Evolutionary conservation across 2,329 filamentous ascomycete genomes (phyloP).

Genomic region (Botryotinia globosa): DNA sequence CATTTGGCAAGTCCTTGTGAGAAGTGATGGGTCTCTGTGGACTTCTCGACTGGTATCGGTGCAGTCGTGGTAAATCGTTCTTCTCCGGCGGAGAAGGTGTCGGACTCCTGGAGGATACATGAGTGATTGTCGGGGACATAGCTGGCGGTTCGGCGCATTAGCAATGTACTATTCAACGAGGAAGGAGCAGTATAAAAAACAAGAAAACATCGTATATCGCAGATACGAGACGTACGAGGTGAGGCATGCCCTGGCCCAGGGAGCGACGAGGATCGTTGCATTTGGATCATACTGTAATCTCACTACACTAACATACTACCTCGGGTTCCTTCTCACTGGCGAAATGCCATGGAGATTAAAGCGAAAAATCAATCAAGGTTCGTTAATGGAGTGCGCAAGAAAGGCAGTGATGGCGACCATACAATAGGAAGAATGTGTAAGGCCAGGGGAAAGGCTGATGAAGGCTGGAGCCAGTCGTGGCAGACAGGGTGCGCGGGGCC

Average conservation of each 20-base stretch:
- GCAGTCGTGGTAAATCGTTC: conserved; percentile 47
- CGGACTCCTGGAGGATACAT: conserved; percentile 52
- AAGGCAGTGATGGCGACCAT: conserved; percentile 8
- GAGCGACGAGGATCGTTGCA: conserved; percentile 40
- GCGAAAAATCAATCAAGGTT: background rate
- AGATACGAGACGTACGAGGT: conserved; percentile 37
- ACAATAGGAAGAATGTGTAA: conserved; percentile 1
- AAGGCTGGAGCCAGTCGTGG: conserved; percentile 12
- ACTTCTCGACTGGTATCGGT: conserved; percentile 54
- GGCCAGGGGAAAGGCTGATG: conserved; percentile 17
- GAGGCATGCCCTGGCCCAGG: conserved; percentile 39
- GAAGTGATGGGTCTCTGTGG: conserved; percentile 50
- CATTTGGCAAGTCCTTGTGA: conserved; percentile 44
- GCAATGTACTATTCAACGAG: conserved; percentile 3
- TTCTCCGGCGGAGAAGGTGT: conserved; percentile 54
- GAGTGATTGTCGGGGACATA: conserved; percentile 50
- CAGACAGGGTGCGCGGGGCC: conserved; percentile 13
- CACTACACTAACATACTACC: conserved; percentile 19
- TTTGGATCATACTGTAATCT: conserved; percentile 40
- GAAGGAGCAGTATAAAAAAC: background rate
- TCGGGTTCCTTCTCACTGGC: background rate
- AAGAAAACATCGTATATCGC: conserved; percentile 4
- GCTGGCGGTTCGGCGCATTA: conserved; percentile 41
- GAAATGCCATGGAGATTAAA: conserved; percentile 1
- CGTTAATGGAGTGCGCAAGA: background rate